Conservation (phyloP, 441 rosid species). For the Pelargonium citronellum region DNA sequence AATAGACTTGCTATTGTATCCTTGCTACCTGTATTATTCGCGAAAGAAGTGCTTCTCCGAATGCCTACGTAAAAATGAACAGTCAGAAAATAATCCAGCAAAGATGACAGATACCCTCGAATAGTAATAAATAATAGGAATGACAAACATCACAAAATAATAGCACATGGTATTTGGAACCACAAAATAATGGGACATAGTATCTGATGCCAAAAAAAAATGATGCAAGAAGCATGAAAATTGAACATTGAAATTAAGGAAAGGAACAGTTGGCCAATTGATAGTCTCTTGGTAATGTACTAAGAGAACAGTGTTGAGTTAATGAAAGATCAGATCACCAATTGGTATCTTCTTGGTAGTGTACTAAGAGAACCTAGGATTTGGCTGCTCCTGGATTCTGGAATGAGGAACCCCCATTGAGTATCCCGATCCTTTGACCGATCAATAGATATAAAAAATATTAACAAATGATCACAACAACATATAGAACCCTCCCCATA, state of each 20-base stretch:
- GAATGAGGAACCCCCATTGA: neutral
- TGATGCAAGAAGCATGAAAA: neutral
- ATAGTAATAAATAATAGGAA: neutral
- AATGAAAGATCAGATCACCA: neutral
- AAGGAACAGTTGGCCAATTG: too few species aligned
- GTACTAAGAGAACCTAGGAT: neutral
- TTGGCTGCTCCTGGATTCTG: neutral
- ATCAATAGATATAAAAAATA: neutral
- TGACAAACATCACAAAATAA: neutral
- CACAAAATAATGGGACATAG: neutral
- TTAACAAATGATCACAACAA: neutral
- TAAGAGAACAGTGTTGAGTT: neutral
- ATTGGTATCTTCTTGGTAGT: neutral
- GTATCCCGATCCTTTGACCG: neutral
- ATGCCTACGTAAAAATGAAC: slow-evolving; percentile 38
- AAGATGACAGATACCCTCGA: neutral
- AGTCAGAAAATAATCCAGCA: neutral
- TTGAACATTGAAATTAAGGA: neutral
- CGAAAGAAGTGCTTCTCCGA: slow-evolving; percentile 57
- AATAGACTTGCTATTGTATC: slow-evolving; percentile 87
- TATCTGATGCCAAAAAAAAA: neutral
- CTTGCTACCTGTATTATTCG: slow-evolving; percentile 64
- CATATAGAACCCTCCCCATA: neutral
- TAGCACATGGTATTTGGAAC: neutral
- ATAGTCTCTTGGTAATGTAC: too few species aligned